Percentiles rank a stretch among this genome's conserved stretches.
phyloP scores from a whole-genome alignment of 805 yeast species.

The Candida vaughaniae region DNA sequence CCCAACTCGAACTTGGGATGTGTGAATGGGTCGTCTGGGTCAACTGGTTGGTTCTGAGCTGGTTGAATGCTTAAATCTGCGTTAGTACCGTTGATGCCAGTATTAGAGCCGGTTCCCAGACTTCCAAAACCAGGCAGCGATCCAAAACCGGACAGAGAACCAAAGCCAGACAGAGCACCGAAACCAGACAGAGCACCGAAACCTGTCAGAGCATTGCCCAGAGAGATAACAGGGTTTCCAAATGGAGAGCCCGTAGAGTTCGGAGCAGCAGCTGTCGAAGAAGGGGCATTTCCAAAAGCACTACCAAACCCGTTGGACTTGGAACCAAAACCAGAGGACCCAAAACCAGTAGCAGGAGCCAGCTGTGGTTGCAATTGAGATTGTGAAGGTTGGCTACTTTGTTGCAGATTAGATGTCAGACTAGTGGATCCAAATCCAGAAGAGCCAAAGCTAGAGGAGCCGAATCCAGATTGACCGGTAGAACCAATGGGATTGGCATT shows the following conservation, averaged over 20 bases:
- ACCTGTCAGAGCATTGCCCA: not conserved
- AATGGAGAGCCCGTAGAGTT: not conserved
- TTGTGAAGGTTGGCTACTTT: constrained; percentile 6
- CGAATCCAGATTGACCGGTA: constrained; percentile 12
- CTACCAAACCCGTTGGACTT: constrained; percentile 11
- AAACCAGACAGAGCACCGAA: constrained; percentile 7
- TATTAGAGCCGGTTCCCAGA: constrained; percentile 7
- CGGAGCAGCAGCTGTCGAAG: too few species aligned
- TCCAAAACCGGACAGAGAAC: constrained; percentile 12
- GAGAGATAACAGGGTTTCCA: not conserved
- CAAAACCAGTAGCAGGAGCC: constrained; percentile 8
- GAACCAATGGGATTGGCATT: constrained; percentile 3
- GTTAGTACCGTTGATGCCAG: not conserved
- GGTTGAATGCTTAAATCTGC: not conserved
- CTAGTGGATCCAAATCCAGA: constrained; percentile 2
- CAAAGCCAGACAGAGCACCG: constrained; percentile 7
- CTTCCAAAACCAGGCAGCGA: constrained; percentile 7
- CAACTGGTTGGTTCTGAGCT: not conserved
- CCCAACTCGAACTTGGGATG: constrained; percentile 53
- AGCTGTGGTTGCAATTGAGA: not conserved
- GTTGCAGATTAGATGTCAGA: not conserved
- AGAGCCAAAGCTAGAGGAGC: constrained; percentile 8
- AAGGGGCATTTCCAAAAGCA: constrained; percentile 9
- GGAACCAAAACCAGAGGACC: constrained; percentile 10
- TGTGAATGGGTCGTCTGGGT: constrained; percentile 42